These are phyloP conservation scores for Helicocarpus griseus DNA, from an alignment of 2,329 filamentous ascomycete species.

Conservation along the genomic window DNA sequence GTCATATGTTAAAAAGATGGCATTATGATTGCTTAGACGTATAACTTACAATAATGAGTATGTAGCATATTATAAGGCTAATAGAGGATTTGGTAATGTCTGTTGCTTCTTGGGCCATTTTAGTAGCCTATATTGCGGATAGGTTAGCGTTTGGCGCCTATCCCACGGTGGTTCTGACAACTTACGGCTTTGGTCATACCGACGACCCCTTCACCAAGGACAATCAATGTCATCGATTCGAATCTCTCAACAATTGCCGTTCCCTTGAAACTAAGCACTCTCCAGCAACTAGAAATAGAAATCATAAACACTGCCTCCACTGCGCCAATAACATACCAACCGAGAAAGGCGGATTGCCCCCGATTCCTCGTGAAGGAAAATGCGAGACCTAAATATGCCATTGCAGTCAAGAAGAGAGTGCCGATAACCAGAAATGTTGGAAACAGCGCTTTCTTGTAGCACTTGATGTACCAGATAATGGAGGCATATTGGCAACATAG, in stretches of 20 bases:
- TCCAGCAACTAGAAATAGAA: constrained; percentile 41
- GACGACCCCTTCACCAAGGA: constrained; percentile 52
- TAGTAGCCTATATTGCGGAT: constrained; percentile 7
- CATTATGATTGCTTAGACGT: not conserved
- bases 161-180: not conserved
- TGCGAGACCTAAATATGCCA: constrained; percentile 8
- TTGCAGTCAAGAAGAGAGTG: constrained; percentile 11
- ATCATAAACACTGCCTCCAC: constrained; percentile 42
- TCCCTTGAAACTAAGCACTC: constrained; percentile 46
- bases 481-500: constrained; percentile 46
- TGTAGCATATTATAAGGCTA: constrained; percentile 10
- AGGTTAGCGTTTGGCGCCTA: not conserved
- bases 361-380: constrained; percentile 4
- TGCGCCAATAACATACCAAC: constrained; percentile 43
- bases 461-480: constrained; percentile 20
- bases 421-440: constrained; percentile 22
- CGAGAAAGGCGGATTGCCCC: constrained; percentile 20
- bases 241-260: constrained; percentile 52
- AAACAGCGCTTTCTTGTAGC: constrained; percentile 15
- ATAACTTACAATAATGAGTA: constrained; percentile 11
- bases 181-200: constrained; percentile 17
- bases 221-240: constrained; percentile 49
- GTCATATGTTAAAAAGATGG: not conserved
- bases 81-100: constrained; percentile 8
- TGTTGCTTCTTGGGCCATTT: constrained; percentile 9